phyloP scores from a whole-genome alignment of 2,329 filamentous ascomycete species.

The Neurospora sp. region DNA sequence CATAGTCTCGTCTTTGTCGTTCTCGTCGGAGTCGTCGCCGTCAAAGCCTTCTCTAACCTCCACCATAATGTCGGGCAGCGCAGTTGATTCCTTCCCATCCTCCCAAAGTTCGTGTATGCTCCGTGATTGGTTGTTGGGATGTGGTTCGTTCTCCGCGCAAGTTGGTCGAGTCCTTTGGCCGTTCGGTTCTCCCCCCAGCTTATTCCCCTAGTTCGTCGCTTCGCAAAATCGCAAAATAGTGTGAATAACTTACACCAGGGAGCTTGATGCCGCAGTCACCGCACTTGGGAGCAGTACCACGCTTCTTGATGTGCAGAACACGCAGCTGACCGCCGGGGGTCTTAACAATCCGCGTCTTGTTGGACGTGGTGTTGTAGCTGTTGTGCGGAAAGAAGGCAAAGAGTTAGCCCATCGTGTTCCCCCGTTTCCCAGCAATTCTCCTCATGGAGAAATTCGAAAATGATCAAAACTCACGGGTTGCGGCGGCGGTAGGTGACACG shows the following conservation, averaged over 20 bases:
- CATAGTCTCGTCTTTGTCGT: neutral
- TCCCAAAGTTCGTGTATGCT: neutral
- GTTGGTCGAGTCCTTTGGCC: neutral
- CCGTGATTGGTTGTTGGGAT: neutral
- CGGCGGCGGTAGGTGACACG: constrained; percentile 63
- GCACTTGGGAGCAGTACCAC: constrained; percentile 95
- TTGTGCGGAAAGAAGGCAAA: neutral
- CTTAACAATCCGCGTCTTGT: constrained; percentile 92
- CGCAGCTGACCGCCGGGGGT: constrained; percentile 93
- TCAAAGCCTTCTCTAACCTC: neutral
- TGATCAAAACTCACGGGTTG: constrained; percentile 56
- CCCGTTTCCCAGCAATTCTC: neutral
- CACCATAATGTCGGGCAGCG: neutral
- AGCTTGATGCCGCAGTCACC: constrained; percentile 98
- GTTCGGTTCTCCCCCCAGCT: neutral
- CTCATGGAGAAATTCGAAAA: neutral
- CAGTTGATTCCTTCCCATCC: neutral
- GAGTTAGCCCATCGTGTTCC: constrained; percentile 8
- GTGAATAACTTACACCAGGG: constrained; percentile 71
- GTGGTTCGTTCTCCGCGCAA: neutral
- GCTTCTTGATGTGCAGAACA: constrained; percentile 99
- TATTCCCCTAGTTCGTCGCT: neutral
- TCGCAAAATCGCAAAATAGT: constrained; percentile 8
- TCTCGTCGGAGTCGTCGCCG: neutral
- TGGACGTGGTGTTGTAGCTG: constrained; percentile 97